A percentile compares a stretch with the other conserved stretches of the same genome.
phyloP scores from a whole-genome alignment of 768 basidiomycete genomes.

The Mrakia blollopis region DNA sequence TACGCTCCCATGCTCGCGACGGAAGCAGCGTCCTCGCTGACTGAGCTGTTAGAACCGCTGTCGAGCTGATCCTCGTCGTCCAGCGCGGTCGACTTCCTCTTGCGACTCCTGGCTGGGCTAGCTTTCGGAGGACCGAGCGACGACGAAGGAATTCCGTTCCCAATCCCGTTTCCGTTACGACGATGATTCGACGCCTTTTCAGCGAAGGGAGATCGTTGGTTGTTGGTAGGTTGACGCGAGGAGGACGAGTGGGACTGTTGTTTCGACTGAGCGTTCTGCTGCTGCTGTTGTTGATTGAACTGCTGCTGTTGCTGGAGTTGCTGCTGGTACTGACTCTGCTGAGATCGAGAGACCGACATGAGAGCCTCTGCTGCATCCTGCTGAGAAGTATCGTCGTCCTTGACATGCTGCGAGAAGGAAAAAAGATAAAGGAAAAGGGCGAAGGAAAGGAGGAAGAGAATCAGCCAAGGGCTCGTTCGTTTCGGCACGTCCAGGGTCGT shows the following conservation, averaged over 20 bases:
- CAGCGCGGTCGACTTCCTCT: constrained; percentile 4
- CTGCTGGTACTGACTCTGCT: constrained; percentile 13
- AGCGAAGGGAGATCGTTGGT: neutral
- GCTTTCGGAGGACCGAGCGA: constrained; percentile 3
- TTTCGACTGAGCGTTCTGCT: neutral
- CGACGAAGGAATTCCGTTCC: constrained; percentile 1
- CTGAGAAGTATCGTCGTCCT: constrained; percentile 49
- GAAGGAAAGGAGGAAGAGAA: neutral
- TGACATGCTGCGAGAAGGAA: neutral
- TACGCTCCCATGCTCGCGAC: neutral
- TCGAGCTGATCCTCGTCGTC: constrained; percentile 5
- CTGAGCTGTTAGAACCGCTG: neutral
- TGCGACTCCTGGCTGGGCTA: neutral
- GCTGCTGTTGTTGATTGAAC: neutral
- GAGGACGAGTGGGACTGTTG: neutral
- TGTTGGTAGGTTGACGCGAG: neutral
- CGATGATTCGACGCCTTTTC: neutral
- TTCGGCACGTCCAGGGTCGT: constrained; percentile 8
- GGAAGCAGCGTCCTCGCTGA: neutral
- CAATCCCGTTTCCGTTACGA: neutral
- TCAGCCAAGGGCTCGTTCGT: constrained; percentile 18
- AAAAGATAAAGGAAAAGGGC: neutral
- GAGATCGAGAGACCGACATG: constrained; percentile 66
- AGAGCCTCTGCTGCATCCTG: constrained; percentile 86
- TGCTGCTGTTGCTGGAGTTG: constrained; percentile 17